Evolutionary conservation across 176 grass and related monocot species (phyloP), one percentile per base, ranked within the genome.

Genomic region (Pharus latifolius): DNA sequence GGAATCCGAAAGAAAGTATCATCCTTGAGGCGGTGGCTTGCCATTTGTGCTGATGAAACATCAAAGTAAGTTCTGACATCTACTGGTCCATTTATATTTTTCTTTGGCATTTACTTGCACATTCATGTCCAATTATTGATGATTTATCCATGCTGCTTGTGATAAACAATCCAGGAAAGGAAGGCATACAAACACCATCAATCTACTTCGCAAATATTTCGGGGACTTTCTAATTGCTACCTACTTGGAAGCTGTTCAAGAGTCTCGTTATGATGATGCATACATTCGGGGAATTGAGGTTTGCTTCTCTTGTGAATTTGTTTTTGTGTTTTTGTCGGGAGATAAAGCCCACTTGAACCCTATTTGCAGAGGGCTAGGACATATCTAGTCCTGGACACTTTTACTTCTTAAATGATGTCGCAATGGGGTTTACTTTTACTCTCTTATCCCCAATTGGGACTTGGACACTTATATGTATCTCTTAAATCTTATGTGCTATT

Each of bases 151-250:
- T 55, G 18, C 7, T 70, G 72, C 76, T 48, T 75, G 24, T 63
- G 59, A 45, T 56, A 80, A 74, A 74, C 56, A 34, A 62, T 75
- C 18, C 80, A 98, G 94, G 89, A 90, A 87, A 80, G 94, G 84
- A 40, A 98, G 69, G 73, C 88, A 98, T 37, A 78, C 76, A 60
- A 70, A 78, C 44, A 85, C 67, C 45, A 58, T 78, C 30, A 90
- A 98, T 81, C 72, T 98, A 68, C 81, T 92, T 31, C 72, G 94
- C 32, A 98, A 98, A 69, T 98, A 88, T 81, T 87, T 90, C 67
- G 94, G 94, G 9, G 89, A 98, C 76, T 90, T 88, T 83, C 60
- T 98, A 60, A 92, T 98, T 88, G 78, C 89, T 64, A 92, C 78
- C 47, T 98, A 93, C 70, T 60, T 90, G 73, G 79, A 90, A 37